Base-by-base conservation (phyloP, 2,329 filamentous ascomycete species). In the Amylocarpus encephaloides region DNA sequence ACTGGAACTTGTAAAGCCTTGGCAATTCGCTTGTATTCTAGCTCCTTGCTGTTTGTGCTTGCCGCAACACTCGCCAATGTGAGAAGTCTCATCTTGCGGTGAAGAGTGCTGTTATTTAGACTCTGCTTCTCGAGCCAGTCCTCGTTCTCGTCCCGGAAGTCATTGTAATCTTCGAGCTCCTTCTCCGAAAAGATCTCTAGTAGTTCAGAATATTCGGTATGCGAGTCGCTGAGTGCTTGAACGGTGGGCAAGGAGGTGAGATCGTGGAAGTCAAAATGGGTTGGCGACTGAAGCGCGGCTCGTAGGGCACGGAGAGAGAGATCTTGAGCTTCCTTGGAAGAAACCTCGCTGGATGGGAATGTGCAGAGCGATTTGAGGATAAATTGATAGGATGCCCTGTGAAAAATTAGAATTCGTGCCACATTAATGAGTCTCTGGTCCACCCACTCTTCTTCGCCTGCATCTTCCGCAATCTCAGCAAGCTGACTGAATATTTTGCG, bases 131-230 rank as follows among this genome's bases (percentile, higher is more conserved):
- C 84, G 54, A 97, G 73, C 73, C 89, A 95, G 56, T 85, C 86
- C 58, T 87, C 80, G 71, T 95, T 88, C 73, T 94, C 88, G 64
- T 94, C 86, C 68, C 88, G 83, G 76, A 97, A 97, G 71, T 95
- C 91, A 69, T 89, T 87, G 75, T 93, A 95, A 71, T 95, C 89
- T 67, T 97, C 91, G 48, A 96, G 82, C 62, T 91, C 86, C 70
- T 97, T 91, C 65, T 93, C 86, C 61, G 88, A 87, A 72, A 97
- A 96, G 65, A 97, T 88, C 65, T 96, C 91, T 50, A 98, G 86
- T 34, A 98, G 81, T 71, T 97, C 89, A 63, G 88, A 91, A 72
- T 92, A 88, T 58, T 86, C 77, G 53, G 87, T 80, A 66, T 96
- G 87, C 46, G 87, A 88, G 65, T 92, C 85, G 67, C 83, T 82